Evolutionary conservation across 805 yeast species (phyloP), one percentile per base, ranked within the genome.

Genomic region (Candida morakotiae): DNA sequence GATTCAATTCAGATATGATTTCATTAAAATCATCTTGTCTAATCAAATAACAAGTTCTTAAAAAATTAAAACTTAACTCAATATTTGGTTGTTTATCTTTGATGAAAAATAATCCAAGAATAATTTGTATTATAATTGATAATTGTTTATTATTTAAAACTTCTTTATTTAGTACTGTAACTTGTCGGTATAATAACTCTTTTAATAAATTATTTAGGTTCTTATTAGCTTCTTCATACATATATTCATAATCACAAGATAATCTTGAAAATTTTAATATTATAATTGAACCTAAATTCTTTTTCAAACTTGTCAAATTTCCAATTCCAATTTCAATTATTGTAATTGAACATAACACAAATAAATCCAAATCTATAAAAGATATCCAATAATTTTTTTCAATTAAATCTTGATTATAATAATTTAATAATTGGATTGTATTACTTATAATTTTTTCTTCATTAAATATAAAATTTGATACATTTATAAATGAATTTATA

Each of bases 21-120:
- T 44, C 35, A 0, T 33, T 37, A 34, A 64, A 56, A 1, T 55
- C 49, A 2, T 50, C 49, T 23, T 55, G 60, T 13, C 59, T 48
- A 49, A 64, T 55, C 42, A 67, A 52, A 28, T 50, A 55, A 10
- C 56, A 51, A 1, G 69, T 56, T 27, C 73, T 42, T 11, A 66
- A 42, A 19, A 66, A 58, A 35, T 59, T 67, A 40, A 67, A 61
- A 9, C 58, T 43, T 30, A 58, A 48, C 35, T 56, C 69, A 2
- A 51, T 34, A 28, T 46, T 44, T 9, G 39, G 38, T 3, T 32
- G 24, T 7, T 27, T 7, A n/a, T 34, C 30, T 5, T 26, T 34
- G 9, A 15, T 6, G 14, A 35, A 35, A 6, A 31, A 5, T 8
- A 36, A 19, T 2, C 70, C 73, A 35, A 66, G 37, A 1, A 66